Base-by-base conservation (phyloP, 2,329 filamentous ascomycete genomes). In the Penicillium sp. region DNA sequence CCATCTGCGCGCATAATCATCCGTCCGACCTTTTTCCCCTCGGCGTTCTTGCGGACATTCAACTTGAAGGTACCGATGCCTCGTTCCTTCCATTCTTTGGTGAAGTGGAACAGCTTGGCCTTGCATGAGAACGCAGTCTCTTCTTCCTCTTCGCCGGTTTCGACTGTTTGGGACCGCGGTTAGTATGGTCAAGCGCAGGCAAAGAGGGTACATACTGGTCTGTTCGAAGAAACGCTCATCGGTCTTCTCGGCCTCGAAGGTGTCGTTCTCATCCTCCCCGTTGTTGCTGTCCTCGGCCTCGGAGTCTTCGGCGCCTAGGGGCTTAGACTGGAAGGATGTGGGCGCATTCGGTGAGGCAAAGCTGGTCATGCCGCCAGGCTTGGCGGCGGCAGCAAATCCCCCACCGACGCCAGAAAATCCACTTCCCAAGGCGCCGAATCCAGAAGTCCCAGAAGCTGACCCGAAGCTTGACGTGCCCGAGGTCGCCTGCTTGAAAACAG, bases 1-100 rank as follows among this genome's bases (percentile, higher is more conserved):
- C 88, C 87, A 56, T 95, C 89, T 50, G 93, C 87, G 12, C 90
- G 82, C 80, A 95, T 88, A 44, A 96, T 76, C 49, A 96, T 76
- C 28, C 90, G 83, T 15, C 82, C 76, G 35, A 60, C 74, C 39
- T 78, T 72, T 41, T 80, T 73, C 27, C 76, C 72, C 15, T 75
- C 71, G 4, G 18, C 63, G 47, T 76, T 72, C 2, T 77, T 77
- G 36, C 41, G 44, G 10, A 83, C 80, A 55, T 95, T 95, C 60
- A 95, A 75, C 66, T 92, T 92, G 51, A 95, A 72, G 52, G 82
- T 83, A 30, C 89, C 89, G 3, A 81, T 75, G 9, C 89, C 89
- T 35, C 89, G 80, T 66, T 96, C 90, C 62, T 90, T 90, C 90
- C 90, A 96, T 31, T 80, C 80, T 37, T 76, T 76, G 30, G 73